Conservation (phyloP, 352 stramenopile species). For the Phytopythium sindhum region DNA sequence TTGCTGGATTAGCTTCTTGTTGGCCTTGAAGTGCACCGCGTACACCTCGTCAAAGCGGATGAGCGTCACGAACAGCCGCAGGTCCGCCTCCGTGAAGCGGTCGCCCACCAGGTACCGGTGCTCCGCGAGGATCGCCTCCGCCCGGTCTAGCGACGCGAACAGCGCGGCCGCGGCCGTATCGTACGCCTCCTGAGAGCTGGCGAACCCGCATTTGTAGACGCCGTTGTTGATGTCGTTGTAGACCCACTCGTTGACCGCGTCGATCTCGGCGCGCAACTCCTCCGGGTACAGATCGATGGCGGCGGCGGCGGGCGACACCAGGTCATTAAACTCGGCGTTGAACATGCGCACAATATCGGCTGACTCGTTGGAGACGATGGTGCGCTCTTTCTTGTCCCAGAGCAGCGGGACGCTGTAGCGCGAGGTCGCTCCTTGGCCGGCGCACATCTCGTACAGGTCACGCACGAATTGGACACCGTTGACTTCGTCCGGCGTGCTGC, state of each 20-base stretch:
- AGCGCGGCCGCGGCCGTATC: conserved; percentile 67
- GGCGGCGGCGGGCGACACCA: conserved; percentile 41
- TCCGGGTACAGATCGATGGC: conserved; percentile 78
- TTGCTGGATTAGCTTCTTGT: conserved; percentile 83
- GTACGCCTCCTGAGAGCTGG: conserved; percentile 86
- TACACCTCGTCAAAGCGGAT: conserved; percentile 85
- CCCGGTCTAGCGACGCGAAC: conserved; percentile 63
- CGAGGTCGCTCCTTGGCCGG: conserved; percentile 45
- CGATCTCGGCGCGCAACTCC: conserved; percentile 77
- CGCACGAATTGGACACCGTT: conserved; percentile 64
- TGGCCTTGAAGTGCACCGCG: conserved; percentile 87
- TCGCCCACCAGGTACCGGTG: conserved; percentile 65
- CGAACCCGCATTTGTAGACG: conserved; percentile 92
- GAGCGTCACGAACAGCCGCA: conserved; percentile 76
- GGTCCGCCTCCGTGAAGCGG: conserved; percentile 69
- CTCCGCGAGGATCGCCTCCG: conserved; percentile 62
- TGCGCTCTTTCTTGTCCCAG: conserved; percentile 87
- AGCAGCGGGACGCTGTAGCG: conserved; percentile 89
- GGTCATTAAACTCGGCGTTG: conserved; percentile 71
- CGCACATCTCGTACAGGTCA: conserved; percentile 79
- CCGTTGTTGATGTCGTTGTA: conserved; percentile 92
- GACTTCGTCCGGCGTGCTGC: conserved; percentile 51
- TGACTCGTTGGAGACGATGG: conserved; percentile 94
- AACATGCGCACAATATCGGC: conserved; percentile 93
- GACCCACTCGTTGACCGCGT: conserved; percentile 90